Percentiles rank a stretch among this genome's conserved stretches.
Evolutionary conservation across 352 stramenopile genomes (phyloP).

Genomic region (Pythium myriotylum): DNA sequence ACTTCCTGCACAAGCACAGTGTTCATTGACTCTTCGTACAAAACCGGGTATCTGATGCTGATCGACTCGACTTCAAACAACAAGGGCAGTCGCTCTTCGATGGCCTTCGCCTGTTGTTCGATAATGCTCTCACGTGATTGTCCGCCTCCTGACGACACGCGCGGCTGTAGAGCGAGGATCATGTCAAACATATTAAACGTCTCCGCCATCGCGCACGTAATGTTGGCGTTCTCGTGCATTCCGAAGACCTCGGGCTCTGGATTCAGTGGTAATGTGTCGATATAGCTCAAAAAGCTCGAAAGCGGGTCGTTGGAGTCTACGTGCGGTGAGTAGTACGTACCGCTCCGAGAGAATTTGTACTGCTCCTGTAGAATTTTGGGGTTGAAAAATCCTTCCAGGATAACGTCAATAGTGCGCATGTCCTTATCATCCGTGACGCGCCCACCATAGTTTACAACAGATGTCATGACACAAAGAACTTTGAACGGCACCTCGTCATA

Average conservation of each 20-base stretch:
- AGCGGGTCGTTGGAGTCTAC: constrained; percentile 71
- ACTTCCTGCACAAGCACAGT: constrained; percentile 92
- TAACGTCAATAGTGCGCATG: constrained; percentile 83
- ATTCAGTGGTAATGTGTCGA: constrained; percentile 85
- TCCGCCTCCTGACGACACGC: constrained; percentile 71
- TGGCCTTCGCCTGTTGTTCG: constrained; percentile 77
- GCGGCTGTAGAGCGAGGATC: constrained; percentile 81
- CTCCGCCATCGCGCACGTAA: constrained; percentile 92
- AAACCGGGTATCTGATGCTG: constrained; percentile 82
- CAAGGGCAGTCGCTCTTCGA: constrained; percentile 72
- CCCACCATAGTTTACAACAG: constrained; percentile 93
- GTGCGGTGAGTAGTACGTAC: constrained; percentile 70
- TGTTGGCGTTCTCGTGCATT: constrained; percentile 95
- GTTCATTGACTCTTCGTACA: constrained; percentile 92
- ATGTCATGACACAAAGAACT: constrained; percentile 88
- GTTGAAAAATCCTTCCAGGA: constrained; percentile 86
- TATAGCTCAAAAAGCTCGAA: constrained; percentile 85
- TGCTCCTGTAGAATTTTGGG: constrained; percentile 62
- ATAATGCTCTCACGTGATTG: constrained; percentile 90
- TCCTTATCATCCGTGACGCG: constrained; percentile 94
- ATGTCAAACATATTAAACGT: constrained; percentile 91
- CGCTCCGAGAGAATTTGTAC: constrained; percentile 69
- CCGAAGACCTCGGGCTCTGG: constrained; percentile 93
- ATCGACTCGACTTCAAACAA: constrained; percentile 89
- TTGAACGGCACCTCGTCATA: constrained; percentile 87